These are phyloP conservation scores for Aspergillus haitiensis DNA, from an alignment of 495 filamentous ascomycete species.

Conservation along the genomic window DNA sequence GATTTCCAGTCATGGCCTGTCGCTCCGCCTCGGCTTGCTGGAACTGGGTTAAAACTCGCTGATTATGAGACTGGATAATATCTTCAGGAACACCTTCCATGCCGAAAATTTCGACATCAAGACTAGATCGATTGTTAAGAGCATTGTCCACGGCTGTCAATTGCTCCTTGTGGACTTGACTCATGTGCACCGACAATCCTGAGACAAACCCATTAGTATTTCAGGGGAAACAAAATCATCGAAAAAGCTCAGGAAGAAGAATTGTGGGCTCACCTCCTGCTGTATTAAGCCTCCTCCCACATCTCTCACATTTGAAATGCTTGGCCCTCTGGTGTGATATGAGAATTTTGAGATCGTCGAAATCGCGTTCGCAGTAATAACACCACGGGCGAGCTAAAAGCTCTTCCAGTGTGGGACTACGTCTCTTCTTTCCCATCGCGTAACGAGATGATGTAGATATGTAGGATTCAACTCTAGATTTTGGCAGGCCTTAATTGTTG, in stretches of 20 bases:
- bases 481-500: neutral
- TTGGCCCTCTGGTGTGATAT: slow-evolving; percentile 97
- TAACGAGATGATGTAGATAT: neutral
- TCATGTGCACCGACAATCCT: slow-evolving; percentile 96
- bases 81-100: slow-evolving; percentile 97
- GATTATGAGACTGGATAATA: slow-evolving; percentile 74
- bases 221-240: neutral
- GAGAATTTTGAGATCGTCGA: slow-evolving; percentile 93
- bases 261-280: slow-evolving; percentile 73
- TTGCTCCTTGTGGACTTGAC: slow-evolving; percentile 95
- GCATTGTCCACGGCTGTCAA: slow-evolving; percentile 87
- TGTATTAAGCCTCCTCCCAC: slow-evolving; percentile 83
- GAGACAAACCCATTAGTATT: slow-evolving; percentile 12
- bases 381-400: slow-evolving; percentile 88
- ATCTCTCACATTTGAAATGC: slow-evolving; percentile 95
- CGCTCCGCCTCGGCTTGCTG: slow-evolving; percentile 83
- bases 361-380: slow-evolving; percentile 98
- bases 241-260: neutral
- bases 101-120: slow-evolving; percentile 95
- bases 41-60: slow-evolving; percentile 78
- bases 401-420: slow-evolving; percentile 82
- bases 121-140: slow-evolving; percentile 72
- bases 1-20: slow-evolving; percentile 79
- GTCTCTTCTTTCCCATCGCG: slow-evolving; percentile 42
- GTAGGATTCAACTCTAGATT: neutral